Conservation (phyloP, 176 grass and related monocot species). For the Microstegium vimineum region DNA sequence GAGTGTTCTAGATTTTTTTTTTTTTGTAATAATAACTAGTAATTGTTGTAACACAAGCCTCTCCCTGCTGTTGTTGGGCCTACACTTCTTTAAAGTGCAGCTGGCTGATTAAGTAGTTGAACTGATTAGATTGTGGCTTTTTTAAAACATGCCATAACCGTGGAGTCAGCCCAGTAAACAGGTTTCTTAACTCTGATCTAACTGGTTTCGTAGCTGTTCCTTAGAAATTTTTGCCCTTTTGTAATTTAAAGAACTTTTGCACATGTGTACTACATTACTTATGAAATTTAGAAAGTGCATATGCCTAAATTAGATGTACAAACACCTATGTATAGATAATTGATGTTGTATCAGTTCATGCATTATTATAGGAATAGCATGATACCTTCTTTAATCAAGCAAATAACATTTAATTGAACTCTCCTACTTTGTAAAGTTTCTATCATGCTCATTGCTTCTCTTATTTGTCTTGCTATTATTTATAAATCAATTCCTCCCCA, state of each 20-base stretch:
- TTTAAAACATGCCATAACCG: neutral
- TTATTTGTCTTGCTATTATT: neutral
- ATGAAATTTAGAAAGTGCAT: neutral
- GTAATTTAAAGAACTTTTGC: neutral
- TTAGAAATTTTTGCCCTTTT: neutral
- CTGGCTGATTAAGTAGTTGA: neutral
- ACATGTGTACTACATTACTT: neutral
- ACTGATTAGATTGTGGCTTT: neutral
- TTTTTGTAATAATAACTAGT: neutral
- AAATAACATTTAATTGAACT: neutral
- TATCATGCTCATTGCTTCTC: neutral
- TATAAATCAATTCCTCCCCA: neutral
- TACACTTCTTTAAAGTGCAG: neutral
- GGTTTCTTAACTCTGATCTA: neutral
- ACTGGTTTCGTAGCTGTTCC: neutral
- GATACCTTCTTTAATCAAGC: neutral
- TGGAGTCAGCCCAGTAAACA: neutral
- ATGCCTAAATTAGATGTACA: neutral
- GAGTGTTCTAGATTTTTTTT: neutral
- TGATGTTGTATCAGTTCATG: neutral
- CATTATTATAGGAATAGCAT: neutral
- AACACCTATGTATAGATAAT: neutral
- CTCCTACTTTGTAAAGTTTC: too few relatives aligned
- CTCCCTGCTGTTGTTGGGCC: neutral
- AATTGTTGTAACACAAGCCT: neutral